phyloP scores from a whole-genome alignment of 1,284 basidiomycete species.

The Pascua sp. region DNA sequence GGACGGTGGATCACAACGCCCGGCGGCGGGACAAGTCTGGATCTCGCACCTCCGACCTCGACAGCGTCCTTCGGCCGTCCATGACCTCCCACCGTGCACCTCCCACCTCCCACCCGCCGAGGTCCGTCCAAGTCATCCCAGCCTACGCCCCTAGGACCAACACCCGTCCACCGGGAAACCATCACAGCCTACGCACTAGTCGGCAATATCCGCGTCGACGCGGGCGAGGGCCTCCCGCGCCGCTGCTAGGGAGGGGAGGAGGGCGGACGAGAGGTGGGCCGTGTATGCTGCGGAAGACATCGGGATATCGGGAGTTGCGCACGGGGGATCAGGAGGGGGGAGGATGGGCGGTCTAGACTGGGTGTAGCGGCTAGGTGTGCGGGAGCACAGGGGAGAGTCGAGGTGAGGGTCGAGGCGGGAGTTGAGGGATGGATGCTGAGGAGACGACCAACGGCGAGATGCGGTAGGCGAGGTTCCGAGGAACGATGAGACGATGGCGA shows the following conservation, averaged over 20 bases:
- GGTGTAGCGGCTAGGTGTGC: background rate
- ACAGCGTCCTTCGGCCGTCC: too few species aligned
- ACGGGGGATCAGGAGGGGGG: background rate
- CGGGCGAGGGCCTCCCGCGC: conserved; percentile 16
- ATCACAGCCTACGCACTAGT: conserved; percentile 25
- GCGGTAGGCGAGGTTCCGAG: background rate
- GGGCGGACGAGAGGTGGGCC: conserved; percentile 14
- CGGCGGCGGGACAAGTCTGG: too few species aligned
- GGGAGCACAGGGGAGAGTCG: background rate
- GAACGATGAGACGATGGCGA: background rate
- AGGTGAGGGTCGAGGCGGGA: too few species aligned
- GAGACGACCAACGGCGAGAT: too few species aligned
- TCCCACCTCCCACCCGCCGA: too few species aligned
- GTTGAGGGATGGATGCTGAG: too few species aligned
- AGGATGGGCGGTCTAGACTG: too few species aligned
- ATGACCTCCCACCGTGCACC: too few species aligned
- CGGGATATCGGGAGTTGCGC: too few species aligned
- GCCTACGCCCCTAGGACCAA: too few species aligned
- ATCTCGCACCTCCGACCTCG: too few species aligned
- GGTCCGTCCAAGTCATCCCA: background rate
- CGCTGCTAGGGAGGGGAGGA: conserved; percentile 18
- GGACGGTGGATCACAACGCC: too few species aligned
- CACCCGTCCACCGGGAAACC: background rate
- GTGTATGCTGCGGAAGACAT: conserved; percentile 13
- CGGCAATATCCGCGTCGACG: conserved; percentile 23